Evolutionary conservation across 208 protist genomes (phyloP).

Genomic region (Leishmania turanica): DNA sequence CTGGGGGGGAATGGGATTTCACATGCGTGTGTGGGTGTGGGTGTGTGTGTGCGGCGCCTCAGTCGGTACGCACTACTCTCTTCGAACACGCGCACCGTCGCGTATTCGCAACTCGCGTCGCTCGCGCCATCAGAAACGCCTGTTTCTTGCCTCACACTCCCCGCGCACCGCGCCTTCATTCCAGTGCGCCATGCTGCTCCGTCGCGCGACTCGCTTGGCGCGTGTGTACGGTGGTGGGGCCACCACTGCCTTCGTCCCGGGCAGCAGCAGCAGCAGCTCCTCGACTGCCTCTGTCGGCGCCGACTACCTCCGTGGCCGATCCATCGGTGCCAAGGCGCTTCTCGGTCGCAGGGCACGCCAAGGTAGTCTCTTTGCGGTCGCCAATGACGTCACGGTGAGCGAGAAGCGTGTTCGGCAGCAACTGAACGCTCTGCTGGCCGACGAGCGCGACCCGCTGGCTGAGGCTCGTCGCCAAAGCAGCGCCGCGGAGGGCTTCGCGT

Average conservation of each 20-base stretch:
- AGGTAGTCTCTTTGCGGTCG: constrained; percentile 77
- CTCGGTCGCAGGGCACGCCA: constrained; percentile 60
- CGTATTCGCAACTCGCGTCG: neutral
- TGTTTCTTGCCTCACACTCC: neutral
- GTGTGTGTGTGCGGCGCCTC: neutral
- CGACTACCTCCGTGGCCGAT: constrained; percentile 10
- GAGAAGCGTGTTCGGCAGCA: constrained; percentile 77
- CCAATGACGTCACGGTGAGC: constrained; percentile 65
- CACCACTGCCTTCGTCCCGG: constrained; percentile 33
- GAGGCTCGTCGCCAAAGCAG: constrained; percentile 11
- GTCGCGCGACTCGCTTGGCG: constrained; percentile 30
- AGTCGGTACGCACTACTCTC: neutral
- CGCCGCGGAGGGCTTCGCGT: constrained; percentile 7
- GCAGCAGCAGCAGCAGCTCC: constrained; percentile 25
- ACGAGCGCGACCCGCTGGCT: constrained; percentile 61
- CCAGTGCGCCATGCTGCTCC: constrained; percentile 10
- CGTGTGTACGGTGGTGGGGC: constrained; percentile 69
- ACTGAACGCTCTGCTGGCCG: constrained; percentile 76
- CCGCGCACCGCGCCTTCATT: neutral
- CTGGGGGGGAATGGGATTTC: neutral
- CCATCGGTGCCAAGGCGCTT: constrained; percentile 30
- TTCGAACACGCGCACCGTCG: neutral
- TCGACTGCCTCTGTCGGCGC: constrained; percentile 6
- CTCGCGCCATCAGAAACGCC: neutral
- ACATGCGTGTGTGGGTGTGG: neutral